Base-by-base conservation (phyloP, 2,329 filamentous ascomycete genomes). In the Stemphylium vesicarium region DNA sequence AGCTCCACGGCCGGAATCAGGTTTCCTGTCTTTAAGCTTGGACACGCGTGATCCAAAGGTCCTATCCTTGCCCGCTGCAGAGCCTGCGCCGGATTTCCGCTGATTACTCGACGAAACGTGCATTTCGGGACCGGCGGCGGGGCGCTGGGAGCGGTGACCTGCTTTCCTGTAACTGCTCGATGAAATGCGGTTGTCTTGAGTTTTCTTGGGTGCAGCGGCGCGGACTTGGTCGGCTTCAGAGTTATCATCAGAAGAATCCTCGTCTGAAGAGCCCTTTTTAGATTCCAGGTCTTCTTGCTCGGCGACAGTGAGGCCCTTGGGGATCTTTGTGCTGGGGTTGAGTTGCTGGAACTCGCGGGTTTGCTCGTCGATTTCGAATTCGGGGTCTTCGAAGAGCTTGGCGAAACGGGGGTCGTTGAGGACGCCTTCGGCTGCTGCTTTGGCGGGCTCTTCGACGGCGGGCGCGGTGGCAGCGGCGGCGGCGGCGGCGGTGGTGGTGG, bases 281-380 rank as follows among this genome's bases (percentile, higher is more conserved):
- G 78, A 63, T 56, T 80, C 80, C 37, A 85, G 68, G 9, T 79
- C 82, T 68, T 88, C 85, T 68, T 87, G 79, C 65, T 88, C 85
- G 18, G 79, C 86, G 4, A 84, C 85, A 0, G 76, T 84, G 69
- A 88, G 80, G 16, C 82, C 84, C 52, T 77, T 77, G 39, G 75
- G 77, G 45, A 78, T 73, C 68, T 80, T 84, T 7, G 91, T 95
- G 75, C 91, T 96, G 4, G 95, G 92, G 73, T 99, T 99, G 77
- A 96, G 87, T 40, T 88, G 84, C 55, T 88, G 85, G 81, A 96
- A 99, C 75, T 98, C 94, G 68, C 87, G 84, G 60, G 89, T 96
- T 35, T 80, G 88, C 78, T 99, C 95, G 74, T 99, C 94, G 55
- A 99, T 90, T 66, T 85, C 85, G 75, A 96, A 98, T 53, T 96